phyloP scores from a whole-genome alignment of 306 rosid species.

The Inga leiocalycina region DNA sequence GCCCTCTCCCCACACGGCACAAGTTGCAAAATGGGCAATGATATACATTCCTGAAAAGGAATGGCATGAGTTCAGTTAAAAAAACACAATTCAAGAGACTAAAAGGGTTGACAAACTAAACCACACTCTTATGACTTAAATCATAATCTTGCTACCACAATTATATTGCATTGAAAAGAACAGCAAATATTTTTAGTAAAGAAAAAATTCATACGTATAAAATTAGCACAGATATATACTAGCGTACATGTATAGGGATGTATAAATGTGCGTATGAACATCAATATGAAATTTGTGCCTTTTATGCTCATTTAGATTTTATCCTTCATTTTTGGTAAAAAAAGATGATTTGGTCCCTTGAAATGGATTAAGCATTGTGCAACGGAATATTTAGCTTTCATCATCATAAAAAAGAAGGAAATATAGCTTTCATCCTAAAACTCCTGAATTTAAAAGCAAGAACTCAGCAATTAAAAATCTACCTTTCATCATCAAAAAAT shows the following conservation, averaged over 20 bases:
- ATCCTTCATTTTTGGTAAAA: conserved; percentile 7
- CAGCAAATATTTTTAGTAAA: neutral
- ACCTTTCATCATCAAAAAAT: conserved; percentile 99
- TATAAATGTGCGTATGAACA: neutral
- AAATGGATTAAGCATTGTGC: conserved; percentile 7
- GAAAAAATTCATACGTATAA: neutral
- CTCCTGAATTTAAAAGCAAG: conserved; percentile 24
- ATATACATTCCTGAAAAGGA: conserved; percentile 73
- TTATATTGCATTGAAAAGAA: neutral
- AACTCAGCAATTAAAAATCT: conserved; percentile 14
- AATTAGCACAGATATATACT: neutral
- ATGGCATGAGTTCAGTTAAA: neutral
- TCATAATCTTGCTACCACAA: conserved; percentile 17
- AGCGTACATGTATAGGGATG: no score
- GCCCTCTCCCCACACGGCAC: conserved; percentile 97
- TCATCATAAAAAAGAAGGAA: conserved; percentile 7
- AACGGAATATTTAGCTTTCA: neutral
- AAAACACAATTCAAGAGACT: conserved; percentile 21
- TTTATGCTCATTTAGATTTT: conserved; percentile 1
- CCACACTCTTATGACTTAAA: neutral
- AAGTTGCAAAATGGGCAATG: conserved; percentile 99
- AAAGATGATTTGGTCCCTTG: neutral
- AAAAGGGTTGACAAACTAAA: conserved; percentile 17
- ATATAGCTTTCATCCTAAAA: conserved; percentile 13
- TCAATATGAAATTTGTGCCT: neutral